Conservation (phyloP, 495 filamentous ascomycete genomes). For the Penicillium flavigenum region DNA sequence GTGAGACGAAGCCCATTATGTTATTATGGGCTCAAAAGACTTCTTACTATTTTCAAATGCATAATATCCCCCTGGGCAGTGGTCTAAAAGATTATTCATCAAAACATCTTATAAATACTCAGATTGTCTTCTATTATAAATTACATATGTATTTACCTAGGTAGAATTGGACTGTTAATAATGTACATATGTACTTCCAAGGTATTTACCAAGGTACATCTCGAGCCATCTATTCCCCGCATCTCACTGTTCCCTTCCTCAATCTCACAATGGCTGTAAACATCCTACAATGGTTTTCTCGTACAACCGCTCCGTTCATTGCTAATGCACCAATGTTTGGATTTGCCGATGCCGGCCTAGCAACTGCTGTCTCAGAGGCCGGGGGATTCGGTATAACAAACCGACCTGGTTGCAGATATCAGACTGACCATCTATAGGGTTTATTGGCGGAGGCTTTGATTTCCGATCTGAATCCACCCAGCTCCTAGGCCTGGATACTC, state of each 20-base stretch:
- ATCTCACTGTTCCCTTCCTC: background rate
- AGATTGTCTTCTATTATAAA: no score
- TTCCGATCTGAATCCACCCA: conserved; percentile 65
- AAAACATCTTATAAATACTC: no score
- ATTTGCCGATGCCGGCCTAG: conserved; percentile 62
- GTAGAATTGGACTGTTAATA: no score
- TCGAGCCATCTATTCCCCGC: no score
- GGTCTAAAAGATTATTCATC: no score
- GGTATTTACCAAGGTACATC: no score
- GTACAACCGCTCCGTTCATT: conserved; percentile 50
- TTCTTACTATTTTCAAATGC: no score
- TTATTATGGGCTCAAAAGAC: background rate
- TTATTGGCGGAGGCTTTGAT: conserved; percentile 69
- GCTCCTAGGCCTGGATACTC: conserved; percentile 66
- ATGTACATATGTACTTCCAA: no score
- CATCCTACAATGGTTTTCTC: conserved; percentile 21
- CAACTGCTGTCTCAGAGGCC: conserved; percentile 72
- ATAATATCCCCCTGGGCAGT: no score
- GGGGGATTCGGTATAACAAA: conserved; percentile 61
- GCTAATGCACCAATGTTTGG: conserved; percentile 70
- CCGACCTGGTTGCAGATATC: background rate
- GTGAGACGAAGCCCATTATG: background rate
- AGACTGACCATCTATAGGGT: conserved; percentile 14
- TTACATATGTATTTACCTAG: no score
- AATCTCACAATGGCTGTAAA: background rate